Evolutionary conservation across 441 rosid genomes (phyloP).

Genomic region (Aquilaria agallochum): DNA sequence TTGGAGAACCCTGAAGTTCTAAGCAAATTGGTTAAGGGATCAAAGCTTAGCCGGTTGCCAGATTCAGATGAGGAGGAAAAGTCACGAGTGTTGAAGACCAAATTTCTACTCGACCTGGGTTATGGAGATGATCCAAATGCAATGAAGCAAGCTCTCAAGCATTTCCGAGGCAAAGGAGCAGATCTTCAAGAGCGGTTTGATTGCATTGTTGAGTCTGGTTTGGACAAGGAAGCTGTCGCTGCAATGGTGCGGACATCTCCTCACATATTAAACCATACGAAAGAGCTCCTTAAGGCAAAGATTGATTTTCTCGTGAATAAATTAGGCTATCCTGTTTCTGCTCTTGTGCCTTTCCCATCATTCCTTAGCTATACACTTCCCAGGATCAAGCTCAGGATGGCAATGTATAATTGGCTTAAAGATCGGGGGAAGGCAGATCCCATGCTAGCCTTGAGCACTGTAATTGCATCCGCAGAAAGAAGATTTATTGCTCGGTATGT

Average conservation of each 20-base stretch:
- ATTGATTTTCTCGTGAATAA: constrained; percentile 46
- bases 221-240: constrained; percentile 44
- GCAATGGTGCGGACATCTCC: constrained; percentile 56
- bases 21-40: constrained; percentile 53
- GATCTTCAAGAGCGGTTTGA: constrained; percentile 72
- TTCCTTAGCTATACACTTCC: constrained; percentile 40
- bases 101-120: constrained; percentile 60
- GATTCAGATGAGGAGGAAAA: constrained; percentile 20
- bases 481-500: constrained; percentile 36
- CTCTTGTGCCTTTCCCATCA: constrained; percentile 46
- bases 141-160: constrained; percentile 41
- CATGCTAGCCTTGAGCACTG: constrained; percentile 38
- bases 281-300: constrained; percentile 47
- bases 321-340: constrained; percentile 48
- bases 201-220: constrained; percentile 48
- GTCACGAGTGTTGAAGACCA: constrained; percentile 43
- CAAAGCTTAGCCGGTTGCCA: constrained; percentile 35
- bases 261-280: constrained; percentile 44
- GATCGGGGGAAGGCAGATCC: constrained; percentile 28
- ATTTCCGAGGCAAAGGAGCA: constrained; percentile 55
- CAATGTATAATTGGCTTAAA: constrained; percentile 71
- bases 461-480: constrained; percentile 43
- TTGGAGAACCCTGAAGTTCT: constrained; percentile 62
- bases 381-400: constrained; percentile 51
- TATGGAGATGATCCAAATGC: constrained; percentile 33